Evolutionary conservation across 805 yeast genomes (phyloP), one percentile per base, ranked within the genome.

Genomic region (Diddensiella transvaalensis): DNA sequence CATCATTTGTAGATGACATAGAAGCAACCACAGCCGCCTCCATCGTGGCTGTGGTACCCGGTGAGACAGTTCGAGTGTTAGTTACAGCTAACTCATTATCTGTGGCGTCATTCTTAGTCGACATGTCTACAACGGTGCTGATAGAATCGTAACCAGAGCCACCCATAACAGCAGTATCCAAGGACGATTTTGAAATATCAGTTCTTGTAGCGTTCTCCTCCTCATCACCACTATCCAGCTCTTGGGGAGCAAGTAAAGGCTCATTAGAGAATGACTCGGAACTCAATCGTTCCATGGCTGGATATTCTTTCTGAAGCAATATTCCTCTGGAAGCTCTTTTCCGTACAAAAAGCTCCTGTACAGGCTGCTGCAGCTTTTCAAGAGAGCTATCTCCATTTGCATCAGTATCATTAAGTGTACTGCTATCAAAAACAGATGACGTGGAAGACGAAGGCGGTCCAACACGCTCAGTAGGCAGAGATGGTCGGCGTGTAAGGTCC

Each of bases 81-180:
- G 46, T 46, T 15, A 46, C 22, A 10, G 35, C 30, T 6, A 40
- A 44, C 8, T 46, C 49, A 15, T 39, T 18, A 38, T 41, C 44
- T 6, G 17, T 40, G n/a, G n/a, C 18, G 4, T 38, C 44, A 19
- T 35, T 19, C 13, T 19, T 40, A 15, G n/a, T 29, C 4, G 22
- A 29, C 10, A 22, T 19, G 3, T 24, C 33, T 15, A 22, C 49
- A 6, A 22, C 13, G 23, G 45, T 4, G 21, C 26, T 26, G 33
- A 26, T 33, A 5, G 23, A 23, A 15, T 17, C 13, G n/a, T 18
- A 15, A 4, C 21, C 29, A 4, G 15, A 17, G 5, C 22, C 13
- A n/a, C 18, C 38, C 8, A 17, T 17, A 35, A 35, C 15, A 17
- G 15, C 38, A 19, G 39, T 42, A 13, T 42, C 46, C 8, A 33